Conservation (phyloP, 805 yeast species). For the Limtongia smithiae region DNA sequence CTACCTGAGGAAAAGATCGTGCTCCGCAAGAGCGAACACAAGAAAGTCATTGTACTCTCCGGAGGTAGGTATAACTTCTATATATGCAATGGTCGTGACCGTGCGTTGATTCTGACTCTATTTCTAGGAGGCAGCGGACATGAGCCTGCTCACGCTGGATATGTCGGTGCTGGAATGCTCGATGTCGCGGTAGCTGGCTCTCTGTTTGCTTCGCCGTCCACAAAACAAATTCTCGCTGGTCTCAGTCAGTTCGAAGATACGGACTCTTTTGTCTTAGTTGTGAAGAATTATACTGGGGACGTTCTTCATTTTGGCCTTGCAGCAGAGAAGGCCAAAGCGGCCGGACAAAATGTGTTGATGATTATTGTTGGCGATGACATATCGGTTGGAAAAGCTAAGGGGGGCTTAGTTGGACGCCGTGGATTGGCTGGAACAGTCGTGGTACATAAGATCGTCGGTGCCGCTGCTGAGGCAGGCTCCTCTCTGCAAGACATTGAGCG, state of each 20-base stretch:
- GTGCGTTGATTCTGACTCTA: no score
- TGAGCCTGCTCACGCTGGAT: constrained; percentile 91
- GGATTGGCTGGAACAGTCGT: constrained; percentile 89
- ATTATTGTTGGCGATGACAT: constrained; percentile 87
- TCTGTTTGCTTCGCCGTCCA: constrained; percentile 87
- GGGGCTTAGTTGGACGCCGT: constrained; percentile 89
- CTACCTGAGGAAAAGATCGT: no score
- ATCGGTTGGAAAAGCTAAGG: constrained; percentile 85
- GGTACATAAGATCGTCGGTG: constrained; percentile 82
- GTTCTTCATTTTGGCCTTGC: constrained; percentile 89
- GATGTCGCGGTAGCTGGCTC: constrained; percentile 89
- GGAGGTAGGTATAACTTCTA: no score
- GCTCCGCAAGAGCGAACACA: no score
- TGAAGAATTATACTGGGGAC: constrained; percentile 93
- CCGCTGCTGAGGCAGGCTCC: constrained; percentile 49
- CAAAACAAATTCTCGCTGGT: constrained; percentile 75
- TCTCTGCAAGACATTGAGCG: constrained; percentile 49
- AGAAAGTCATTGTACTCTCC: no score
- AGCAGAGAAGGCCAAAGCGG: constrained; percentile 80
- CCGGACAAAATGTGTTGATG: constrained; percentile 68
- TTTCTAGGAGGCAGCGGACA: constrained; percentile 51
- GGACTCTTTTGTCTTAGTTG: constrained; percentile 68
- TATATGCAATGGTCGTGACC: no score
- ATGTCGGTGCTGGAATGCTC: constrained; percentile 78
- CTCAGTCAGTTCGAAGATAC: constrained; percentile 38